Percentiles rank a stretch among this genome's conserved stretches.
phyloP scores from a whole-genome alignment of 805 yeast genomes.

The Metschnikowia reukaufii region DNA sequence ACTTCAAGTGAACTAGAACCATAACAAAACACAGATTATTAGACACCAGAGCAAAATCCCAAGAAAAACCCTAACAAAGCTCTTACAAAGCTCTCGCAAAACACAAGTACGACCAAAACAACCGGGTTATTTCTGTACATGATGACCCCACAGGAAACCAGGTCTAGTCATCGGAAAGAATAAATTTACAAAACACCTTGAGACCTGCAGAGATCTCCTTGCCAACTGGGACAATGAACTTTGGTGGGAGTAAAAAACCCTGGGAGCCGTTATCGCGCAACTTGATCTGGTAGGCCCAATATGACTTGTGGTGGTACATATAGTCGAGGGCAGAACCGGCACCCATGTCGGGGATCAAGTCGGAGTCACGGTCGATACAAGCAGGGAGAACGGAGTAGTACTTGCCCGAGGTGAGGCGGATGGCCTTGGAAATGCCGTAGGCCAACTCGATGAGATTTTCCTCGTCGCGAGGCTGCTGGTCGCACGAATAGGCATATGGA shows the following conservation, averaged over 20 bases:
- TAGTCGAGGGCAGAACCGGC: constrained; percentile 79
- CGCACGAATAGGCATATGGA: constrained; percentile 82
- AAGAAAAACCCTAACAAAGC: too few relatives aligned
- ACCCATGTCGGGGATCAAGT: constrained; percentile 70
- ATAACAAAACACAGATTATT: too few relatives aligned
- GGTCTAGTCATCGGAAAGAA: constrained; percentile 29
- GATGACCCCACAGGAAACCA: too few relatives aligned
- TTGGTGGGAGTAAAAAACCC: constrained; percentile 76
- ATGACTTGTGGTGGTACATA: constrained; percentile 79
- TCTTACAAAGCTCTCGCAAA: too few relatives aligned
- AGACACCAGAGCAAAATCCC: too few relatives aligned
- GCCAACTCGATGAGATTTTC: constrained; percentile 81
- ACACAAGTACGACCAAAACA: too few relatives aligned
- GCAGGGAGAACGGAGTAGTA: constrained; percentile 72
- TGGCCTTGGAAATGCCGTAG: constrained; percentile 74
- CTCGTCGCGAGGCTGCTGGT: constrained; percentile 69
- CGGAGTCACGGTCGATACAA: constrained; percentile 75
- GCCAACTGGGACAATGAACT: constrained; percentile 74
- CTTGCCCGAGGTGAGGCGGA: constrained; percentile 62
- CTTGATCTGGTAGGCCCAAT: constrained; percentile 82
- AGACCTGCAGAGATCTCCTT: constrained; percentile 68
- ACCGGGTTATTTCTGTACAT: too few relatives aligned
- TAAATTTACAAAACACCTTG: constrained; percentile 54
- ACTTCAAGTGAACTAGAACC: too few relatives aligned
- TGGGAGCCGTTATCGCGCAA: constrained; percentile 79